Base-by-base conservation (phyloP, 257 asterid species). In the Euphrasia confusa region DNA sequence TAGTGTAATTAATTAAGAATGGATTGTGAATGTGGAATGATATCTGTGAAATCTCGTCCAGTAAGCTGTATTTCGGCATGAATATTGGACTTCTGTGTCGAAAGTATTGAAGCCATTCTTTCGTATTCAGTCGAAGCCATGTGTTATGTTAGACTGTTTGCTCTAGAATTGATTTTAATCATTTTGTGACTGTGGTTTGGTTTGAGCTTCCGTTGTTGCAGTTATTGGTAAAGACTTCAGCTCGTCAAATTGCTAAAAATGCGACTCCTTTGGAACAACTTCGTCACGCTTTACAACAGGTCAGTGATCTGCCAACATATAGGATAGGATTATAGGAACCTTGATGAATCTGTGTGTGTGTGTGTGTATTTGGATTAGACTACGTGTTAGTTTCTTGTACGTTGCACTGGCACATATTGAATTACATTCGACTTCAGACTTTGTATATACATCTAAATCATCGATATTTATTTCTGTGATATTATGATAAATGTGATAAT, bases 201-300 rank as follows among this genome's bases (percentile, higher is more conserved):
- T 12, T 2, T 7, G 18, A 50, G 26, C 44, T 35, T 66, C 14
- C n/a, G 10, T 21, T 21, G 75, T 62, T 89, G 81, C 64, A 89
- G 97, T 81, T 92, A 21, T 68, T 93, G 89, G 82, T 78, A 84
- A 87, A 82, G 87, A 78, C 78, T 30, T 80, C 94, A 18, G 95
- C 95, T 67, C 80, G 58, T 68, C 95, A 86, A 71, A 74, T 80
- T 44, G 85, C 96, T 58, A 89, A 83, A 74, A 76, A 77, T n/a
- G 81, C 88, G 47, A 67, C 85, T 75, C 99, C 97, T 56, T 72
- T 78, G 84, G 96, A 89, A 73, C 95, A 83, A 70, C 84, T 93
- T 62, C 89, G 83, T 60, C 89, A 60, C 58, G 79, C 91, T 35
- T 74, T 92, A 52, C 86, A 79, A 67, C 90, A 81, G 97, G 97